Evolutionary conservation across 169 alveolate species (phyloP), one percentile per base, ranked within the genome.

Genomic region (Toxoplasma gondii): DNA sequence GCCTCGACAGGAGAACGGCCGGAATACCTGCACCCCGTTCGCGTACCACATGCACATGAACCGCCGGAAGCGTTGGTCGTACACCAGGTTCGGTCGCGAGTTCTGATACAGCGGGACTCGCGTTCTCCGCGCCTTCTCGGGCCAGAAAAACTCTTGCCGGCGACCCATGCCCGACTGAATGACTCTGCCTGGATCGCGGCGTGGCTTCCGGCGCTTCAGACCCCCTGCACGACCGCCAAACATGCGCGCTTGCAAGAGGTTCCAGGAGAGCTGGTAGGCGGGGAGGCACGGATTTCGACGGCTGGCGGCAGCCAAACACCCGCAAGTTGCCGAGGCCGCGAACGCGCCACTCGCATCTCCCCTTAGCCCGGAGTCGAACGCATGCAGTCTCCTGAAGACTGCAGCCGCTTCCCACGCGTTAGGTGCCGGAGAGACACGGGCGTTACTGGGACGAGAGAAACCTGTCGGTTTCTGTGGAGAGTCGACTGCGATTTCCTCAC

Each of bases 201-300:
- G 39, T 78, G 69, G 45, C 92, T 94, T 94, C 34, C 78, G 82
- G 31, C 94, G 84, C 94, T 94, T 94, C n/a, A 94, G 38, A 1
- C 96, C 96, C 38, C 96, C 96, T 7, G 94, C 90, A 0, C 96
- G 86, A 45, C 96, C 96, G 0, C 94, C 94, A 64, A 94, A 94
- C 39, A 22, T 24, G 64, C 95, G 93, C 19, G 86, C 44, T 1
- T 78, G 86, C 43, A 12, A 9, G 82, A 29, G 82, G 17, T 22
- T 49, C 58, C 58, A 49, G 22, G 58, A n/a, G n/a, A n/a, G 58
- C 58, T 49, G 22, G 58, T 12, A 12, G 4, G 58, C 22, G 12
- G 22, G 58, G 22, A 49, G 12, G 12, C 58, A 49, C 58, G 58
- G 22, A 12, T 49, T 49, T 12, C 22, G 4, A 49, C 12, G 58